Percentiles rank a stretch among this genome's conserved stretches.
Conservation (phyloP, 345 rosid genomes). For the Melastoma malabathricum region DNA sequence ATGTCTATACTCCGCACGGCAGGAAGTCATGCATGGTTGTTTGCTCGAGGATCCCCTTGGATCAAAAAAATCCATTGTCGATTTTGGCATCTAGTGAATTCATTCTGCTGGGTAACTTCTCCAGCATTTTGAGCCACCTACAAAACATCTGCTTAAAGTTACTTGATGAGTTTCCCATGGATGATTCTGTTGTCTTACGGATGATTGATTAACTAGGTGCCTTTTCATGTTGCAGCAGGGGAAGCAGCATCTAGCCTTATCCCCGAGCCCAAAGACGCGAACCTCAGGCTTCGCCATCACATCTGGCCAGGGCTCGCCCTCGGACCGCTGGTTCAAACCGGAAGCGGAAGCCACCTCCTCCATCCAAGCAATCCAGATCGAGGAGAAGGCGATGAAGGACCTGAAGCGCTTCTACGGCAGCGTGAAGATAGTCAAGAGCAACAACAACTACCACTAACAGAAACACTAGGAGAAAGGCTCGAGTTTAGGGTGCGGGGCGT, state of each 20-base stretch:
- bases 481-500: no score
- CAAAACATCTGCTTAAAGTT: no score
- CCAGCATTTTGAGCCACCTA: no score
- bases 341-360: slow-evolving; percentile 61
- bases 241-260: slow-evolving; percentile 39
- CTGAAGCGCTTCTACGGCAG: slow-evolving; percentile 76
- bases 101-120: no score
- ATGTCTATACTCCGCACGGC: background rate
- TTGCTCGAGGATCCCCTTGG: no score
- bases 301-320: slow-evolving; percentile 64
- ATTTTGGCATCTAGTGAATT: no score
- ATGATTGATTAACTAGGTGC: background rate
- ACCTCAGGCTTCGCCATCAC: slow-evolving; percentile 62
- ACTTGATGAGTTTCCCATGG: no score
- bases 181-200: background rate
- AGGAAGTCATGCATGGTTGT: no score
- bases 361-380: slow-evolving; percentile 78
- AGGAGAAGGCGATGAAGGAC: slow-evolving; percentile 92
- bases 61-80: no score
- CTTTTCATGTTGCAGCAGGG: slow-evolving; percentile 25
- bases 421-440: slow-evolving; percentile 69
- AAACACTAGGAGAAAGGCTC: no score
- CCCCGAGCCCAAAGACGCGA: slow-evolving; percentile 61
- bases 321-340: slow-evolving; percentile 95
- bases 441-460: slow-evolving; percentile 2